phyloP scores from a whole-genome alignment of 2,329 filamentous ascomycete genomes.

The Pseudogymnoascus sp. region DNA sequence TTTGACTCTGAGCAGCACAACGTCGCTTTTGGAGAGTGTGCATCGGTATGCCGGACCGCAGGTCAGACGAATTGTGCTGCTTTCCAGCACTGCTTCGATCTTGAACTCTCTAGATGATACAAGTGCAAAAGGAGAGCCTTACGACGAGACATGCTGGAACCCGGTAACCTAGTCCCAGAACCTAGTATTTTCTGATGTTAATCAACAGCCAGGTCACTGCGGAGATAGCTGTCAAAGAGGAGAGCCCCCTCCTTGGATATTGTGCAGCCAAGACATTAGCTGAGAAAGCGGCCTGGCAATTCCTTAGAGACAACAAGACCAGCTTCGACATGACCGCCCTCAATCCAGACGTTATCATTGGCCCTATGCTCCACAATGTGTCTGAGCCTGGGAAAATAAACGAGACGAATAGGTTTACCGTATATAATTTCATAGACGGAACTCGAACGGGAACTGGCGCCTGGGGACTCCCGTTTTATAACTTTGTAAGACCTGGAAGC shows the following conservation, averaged over 20 bases:
- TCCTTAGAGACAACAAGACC: constrained; percentile 43
- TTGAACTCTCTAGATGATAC: constrained; percentile 22
- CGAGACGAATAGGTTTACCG: constrained; percentile 56
- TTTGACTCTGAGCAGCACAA: constrained; percentile 36
- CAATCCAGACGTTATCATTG: constrained; percentile 54
- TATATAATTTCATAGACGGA: constrained; percentile 44
- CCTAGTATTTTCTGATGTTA: constrained; percentile 2
- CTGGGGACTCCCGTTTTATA: constrained; percentile 14
- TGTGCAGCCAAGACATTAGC: constrained; percentile 56
- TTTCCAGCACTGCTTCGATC: constrained; percentile 32
- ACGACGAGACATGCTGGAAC: constrained; percentile 47
- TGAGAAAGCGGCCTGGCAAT: constrained; percentile 58
- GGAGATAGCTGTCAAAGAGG: constrained; percentile 32
- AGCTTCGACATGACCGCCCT: constrained; percentile 53
- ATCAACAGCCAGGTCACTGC: constrained; percentile 12
- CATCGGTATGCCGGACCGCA: constrained; percentile 42
- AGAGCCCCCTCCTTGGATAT: constrained; percentile 34
- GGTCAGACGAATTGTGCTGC: constrained; percentile 63
- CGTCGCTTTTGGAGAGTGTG: constrained; percentile 64
- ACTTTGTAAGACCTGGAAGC: constrained; percentile 17
- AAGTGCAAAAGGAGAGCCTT: constrained; percentile 25
- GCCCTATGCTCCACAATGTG: constrained; percentile 55
- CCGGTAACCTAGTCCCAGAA: constrained; percentile 36
- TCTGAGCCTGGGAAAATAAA: constrained; percentile 55
- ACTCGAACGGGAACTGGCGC: constrained; percentile 34